A percentile compares a stretch with the other conserved stretches of the same genome.
These are phyloP conservation scores for Wallemia ichthyophaga DNA, from an alignment of 1,284 basidiomycete species.

Conservation along the genomic window DNA sequence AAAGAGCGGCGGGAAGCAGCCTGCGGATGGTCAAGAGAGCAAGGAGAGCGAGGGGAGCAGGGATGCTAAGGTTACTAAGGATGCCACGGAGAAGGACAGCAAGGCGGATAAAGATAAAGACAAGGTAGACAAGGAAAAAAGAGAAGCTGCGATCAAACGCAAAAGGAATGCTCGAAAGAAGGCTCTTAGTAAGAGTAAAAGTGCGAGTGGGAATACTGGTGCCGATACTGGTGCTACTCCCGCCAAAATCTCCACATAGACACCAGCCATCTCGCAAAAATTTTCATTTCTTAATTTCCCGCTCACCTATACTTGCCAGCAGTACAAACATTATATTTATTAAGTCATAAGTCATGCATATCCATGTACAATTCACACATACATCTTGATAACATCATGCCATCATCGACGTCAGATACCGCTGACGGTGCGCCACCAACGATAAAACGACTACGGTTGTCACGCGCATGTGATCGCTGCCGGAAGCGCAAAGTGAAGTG, in stretches of 20 bases:
- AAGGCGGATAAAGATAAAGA: conserved; percentile 1
- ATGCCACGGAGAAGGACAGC: background rate
- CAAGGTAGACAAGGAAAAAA: background rate
- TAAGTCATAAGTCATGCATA: too few relatives aligned
- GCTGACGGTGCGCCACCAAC: background rate
- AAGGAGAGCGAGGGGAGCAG: background rate
- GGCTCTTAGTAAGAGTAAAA: background rate
- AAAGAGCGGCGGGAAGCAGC: background rate
- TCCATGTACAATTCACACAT: too few relatives aligned
- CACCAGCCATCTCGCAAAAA: too few relatives aligned
- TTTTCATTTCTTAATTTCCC: too few relatives aligned
- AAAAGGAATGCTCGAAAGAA: background rate
- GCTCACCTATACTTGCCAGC: too few relatives aligned
- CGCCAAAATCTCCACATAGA: too few relatives aligned
- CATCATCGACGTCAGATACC: background rate
- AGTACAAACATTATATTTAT: too few relatives aligned
- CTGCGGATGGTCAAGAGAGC: too few relatives aligned
- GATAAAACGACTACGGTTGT: background rate
- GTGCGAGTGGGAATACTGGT: too few relatives aligned
- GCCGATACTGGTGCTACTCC: too few relatives aligned
- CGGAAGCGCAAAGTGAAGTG: background rate
- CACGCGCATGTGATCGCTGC: too few relatives aligned
- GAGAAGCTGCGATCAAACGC: background rate
- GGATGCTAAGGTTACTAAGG: background rate
- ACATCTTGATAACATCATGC: background rate